Percentiles rank a stretch among this genome's conserved stretches.
phyloP scores from a whole-genome alignment of 306 rosid genomes.

The Oemleria cerasiformis region DNA sequence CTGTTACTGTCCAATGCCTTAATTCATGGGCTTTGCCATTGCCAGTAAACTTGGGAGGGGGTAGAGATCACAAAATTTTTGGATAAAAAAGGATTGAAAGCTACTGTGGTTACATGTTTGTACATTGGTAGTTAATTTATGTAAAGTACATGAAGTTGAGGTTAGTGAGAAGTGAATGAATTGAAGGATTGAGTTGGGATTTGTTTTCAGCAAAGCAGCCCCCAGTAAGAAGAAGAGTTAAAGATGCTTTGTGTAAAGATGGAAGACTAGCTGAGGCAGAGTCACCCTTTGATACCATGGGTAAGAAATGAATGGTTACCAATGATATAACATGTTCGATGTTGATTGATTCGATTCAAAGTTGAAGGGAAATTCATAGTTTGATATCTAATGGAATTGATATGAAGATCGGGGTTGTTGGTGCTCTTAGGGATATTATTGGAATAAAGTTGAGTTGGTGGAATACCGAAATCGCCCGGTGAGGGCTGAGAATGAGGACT shows the following conservation, averaged over 20 bases:
- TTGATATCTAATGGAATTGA: too few relatives aligned
- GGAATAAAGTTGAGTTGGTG: too few relatives aligned
- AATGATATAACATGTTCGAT: slow-evolving; percentile 77
- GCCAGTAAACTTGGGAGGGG: slow-evolving; percentile 57
- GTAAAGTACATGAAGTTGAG: slow-evolving; percentile 56
- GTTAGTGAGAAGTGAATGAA: slow-evolving; percentile 46
- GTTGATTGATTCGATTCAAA: slow-evolving; percentile 79
- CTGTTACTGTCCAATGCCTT: slow-evolving; percentile 66
- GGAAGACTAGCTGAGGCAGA: slow-evolving; percentile 67
- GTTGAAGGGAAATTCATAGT: too few relatives aligned
- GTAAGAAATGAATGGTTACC: slow-evolving; percentile 48
- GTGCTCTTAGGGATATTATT: too few relatives aligned
- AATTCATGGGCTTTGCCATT: slow-evolving; percentile 78
- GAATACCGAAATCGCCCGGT: too few relatives aligned
- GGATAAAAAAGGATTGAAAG: slow-evolving; percentile 62
- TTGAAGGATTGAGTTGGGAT: slow-evolving; percentile 68
- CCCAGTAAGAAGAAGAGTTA: slow-evolving; percentile 49
- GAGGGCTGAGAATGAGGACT: too few relatives aligned
- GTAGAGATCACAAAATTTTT: slow-evolving; percentile 51
- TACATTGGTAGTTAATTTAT: slow-evolving; percentile 65
- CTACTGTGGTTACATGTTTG: slow-evolving; percentile 72
- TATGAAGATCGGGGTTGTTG: too few relatives aligned
- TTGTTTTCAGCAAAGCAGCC: slow-evolving; percentile 65
- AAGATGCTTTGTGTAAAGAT: slow-evolving; percentile 66
- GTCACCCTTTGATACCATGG: slow-evolving; percentile 56